Conservation (phyloP, 73 alveolate genomes). For the Paramecium caudatum region DNA sequence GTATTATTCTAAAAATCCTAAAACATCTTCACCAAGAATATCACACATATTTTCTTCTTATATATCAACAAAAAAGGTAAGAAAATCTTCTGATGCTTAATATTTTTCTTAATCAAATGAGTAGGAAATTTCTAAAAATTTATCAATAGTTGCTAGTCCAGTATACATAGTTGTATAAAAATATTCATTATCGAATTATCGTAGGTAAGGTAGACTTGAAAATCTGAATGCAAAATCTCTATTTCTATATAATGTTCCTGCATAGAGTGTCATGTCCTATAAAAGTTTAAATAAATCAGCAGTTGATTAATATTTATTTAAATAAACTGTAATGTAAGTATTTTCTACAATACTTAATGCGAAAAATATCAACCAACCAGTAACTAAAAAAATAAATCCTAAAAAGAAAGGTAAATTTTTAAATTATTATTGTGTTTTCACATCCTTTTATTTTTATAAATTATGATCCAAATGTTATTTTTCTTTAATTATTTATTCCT, state of each 20-base stretch:
- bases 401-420: background rate
- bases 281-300: conserved; percentile 48
- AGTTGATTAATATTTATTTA: background rate
- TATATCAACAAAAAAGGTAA: background rate
- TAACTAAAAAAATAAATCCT: background rate
- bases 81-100: background rate
- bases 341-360: background rate
- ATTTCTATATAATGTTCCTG: conserved; percentile 6
- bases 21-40: background rate
- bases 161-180: background rate
- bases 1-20: conserved; percentile 1
- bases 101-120: background rate
- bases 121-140: background rate
- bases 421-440: background rate
- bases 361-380: background rate
- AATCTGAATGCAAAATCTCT: conserved; percentile 37
- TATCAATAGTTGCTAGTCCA: background rate
- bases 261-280: conserved; percentile 19
- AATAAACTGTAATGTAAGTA: background rate
- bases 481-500: background rate
- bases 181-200: conserved; percentile 11
- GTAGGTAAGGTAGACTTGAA: conserved; percentile 10
- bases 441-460: background rate
- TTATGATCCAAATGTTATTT: background rate
- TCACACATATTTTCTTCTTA: background rate